These are phyloP conservation scores for Solanum verrucosum DNA, from an alignment of 257 asterid species.

Conservation along the genomic window DNA sequence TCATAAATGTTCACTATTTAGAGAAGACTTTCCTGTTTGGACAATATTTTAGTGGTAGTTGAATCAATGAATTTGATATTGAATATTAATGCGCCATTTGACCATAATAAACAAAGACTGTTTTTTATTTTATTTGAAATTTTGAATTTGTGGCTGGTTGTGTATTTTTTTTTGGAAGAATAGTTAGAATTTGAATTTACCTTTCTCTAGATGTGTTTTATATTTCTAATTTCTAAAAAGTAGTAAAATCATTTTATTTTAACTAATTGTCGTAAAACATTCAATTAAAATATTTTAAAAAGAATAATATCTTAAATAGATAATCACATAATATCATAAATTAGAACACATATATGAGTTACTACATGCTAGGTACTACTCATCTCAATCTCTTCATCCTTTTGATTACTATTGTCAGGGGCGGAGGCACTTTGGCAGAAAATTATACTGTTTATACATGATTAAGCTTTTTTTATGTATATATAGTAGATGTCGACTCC, in stretches of 20 bases:
- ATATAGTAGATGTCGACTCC: too few species aligned
- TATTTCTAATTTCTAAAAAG: too few species aligned
- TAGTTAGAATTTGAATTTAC: too few species aligned
- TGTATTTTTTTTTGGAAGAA: too few species aligned
- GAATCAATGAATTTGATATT: background rate
- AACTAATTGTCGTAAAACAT: too few species aligned
- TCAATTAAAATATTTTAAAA: too few species aligned
- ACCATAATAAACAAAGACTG: background rate
- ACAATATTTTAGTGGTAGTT: background rate
- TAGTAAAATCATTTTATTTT: background rate
- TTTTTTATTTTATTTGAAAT: background rate
- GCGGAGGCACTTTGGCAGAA: accelerated
- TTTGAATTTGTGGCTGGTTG: background rate
- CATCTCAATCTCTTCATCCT: background rate
- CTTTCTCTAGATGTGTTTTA: background rate
- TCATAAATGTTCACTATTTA: background rate
- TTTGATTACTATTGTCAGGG: background rate
- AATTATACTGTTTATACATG: too few species aligned
- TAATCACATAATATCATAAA: background rate
- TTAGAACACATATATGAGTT: background rate
- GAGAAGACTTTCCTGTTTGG: background rate
- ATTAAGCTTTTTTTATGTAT: too few species aligned
- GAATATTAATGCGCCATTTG: background rate
- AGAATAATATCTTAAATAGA: background rate
- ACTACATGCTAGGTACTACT: background rate